Conservation (phyloP, 108 stramenopile genomes). For the Cylindrotheca fusiformis region DNA sequence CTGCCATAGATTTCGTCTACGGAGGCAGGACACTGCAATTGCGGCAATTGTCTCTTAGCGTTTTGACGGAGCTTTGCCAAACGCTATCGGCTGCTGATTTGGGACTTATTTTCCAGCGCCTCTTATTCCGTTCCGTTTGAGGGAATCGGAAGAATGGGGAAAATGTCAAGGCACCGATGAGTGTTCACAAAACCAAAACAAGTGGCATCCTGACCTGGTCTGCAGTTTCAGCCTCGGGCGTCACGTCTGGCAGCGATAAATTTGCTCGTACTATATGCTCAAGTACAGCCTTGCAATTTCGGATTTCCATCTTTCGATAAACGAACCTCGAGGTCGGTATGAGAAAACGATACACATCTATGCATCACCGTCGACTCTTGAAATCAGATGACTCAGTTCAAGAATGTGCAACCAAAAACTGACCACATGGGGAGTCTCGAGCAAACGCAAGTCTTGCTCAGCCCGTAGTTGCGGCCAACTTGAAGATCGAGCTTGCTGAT, state of each 20-base stretch:
- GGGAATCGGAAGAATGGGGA: constrained; percentile 41
- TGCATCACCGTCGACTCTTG: constrained; percentile 56
- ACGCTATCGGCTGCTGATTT: constrained; percentile 20
- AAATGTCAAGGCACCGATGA: constrained; percentile 18
- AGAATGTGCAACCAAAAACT: constrained; percentile 55
- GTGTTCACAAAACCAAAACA: constrained; percentile 5
- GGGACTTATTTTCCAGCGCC: constrained; percentile 28
- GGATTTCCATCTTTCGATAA: constrained; percentile 60
- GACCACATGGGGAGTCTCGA: constrained; percentile 55
- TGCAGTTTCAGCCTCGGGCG: constrained; percentile 47
- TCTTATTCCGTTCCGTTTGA: constrained; percentile 36
- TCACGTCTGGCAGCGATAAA: constrained; percentile 54
- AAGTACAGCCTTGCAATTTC: constrained; percentile 66
- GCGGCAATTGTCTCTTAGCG: constrained; percentile 31
- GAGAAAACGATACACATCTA: constrained; percentile 70
- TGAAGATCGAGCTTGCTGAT: constrained; percentile 79
- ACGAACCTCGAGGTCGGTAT: constrained; percentile 71
- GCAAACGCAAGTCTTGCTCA: constrained; percentile 44
- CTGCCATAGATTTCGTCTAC: constrained; percentile 50
- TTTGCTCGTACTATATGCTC: constrained; percentile 57
- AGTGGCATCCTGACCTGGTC: constrained; percentile 56
- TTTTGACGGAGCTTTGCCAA: constrained; percentile 32
- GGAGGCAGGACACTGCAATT: constrained; percentile 50
- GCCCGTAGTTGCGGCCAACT: constrained; percentile 71
- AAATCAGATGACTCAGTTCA: constrained; percentile 51